Evolutionary conservation across 306 rosid genomes (phyloP).

Genomic region (Medicago arabica): DNA sequence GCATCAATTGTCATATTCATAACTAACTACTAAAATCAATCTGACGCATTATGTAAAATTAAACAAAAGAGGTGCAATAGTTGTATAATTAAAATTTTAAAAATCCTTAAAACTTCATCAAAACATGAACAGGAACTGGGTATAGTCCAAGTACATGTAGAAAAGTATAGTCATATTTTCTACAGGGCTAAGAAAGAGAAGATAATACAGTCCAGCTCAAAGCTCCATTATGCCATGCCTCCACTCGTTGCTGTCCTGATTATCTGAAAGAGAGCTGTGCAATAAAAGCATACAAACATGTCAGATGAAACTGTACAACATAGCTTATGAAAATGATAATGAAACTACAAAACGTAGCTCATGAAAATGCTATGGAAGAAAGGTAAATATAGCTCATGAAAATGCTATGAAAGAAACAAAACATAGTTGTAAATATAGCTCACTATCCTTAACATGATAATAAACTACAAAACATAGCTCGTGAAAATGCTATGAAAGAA

Average conservation of each 20-base stretch:
- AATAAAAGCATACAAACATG: neutral
- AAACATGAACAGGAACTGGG: constrained; percentile 50
- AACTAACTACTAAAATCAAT: neutral
- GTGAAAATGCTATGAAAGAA: constrained; percentile 27
- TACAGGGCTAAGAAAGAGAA: constrained; percentile 47
- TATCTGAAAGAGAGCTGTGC: constrained; percentile 92
- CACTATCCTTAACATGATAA: too few relatives aligned
- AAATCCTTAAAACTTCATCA: constrained; percentile 47
- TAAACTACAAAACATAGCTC: neutral
- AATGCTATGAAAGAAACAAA: too few relatives aligned
- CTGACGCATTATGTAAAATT: neutral
- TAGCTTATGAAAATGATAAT: constrained; percentile 36
- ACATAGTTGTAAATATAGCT: too few relatives aligned
- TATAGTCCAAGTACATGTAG: constrained; percentile 47
- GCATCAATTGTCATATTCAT: neutral
- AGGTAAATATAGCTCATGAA: neutral
- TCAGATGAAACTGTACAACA: constrained; percentile 36
- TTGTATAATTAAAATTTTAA: constrained; percentile 36
- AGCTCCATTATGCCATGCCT: constrained; percentile 76
- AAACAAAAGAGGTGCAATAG: constrained; percentile 7
- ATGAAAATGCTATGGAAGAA: constrained; percentile 30
- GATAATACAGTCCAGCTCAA: constrained; percentile 36
- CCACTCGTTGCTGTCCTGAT: constrained; percentile 95
- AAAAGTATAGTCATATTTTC: constrained; percentile 48
- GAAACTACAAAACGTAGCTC: constrained; percentile 3